phyloP scores from a whole-genome alignment of 2,329 filamentous ascomycete genomes.

The Penicillium sp. region DNA sequence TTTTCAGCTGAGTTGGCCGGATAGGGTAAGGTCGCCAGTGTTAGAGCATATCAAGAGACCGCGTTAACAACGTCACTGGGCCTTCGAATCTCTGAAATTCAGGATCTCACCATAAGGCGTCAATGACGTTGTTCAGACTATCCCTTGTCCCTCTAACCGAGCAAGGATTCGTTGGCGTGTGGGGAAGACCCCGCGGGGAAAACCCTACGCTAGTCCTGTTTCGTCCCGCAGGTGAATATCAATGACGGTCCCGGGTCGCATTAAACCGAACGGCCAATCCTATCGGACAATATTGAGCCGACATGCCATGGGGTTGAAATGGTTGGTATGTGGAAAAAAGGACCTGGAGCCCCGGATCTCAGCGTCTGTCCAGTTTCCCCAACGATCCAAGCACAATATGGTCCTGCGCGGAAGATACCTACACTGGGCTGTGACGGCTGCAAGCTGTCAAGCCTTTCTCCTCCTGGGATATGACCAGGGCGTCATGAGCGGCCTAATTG shows the following conservation, averaged over 20 bases:
- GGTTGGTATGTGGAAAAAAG: background rate
- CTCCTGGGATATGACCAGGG: constrained; percentile 28
- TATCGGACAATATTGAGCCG: constrained; percentile 9
- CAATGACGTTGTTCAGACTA: background rate
- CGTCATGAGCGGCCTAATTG: constrained; percentile 50
- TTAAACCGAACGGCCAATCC: constrained; percentile 7
- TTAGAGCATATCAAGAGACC: background rate
- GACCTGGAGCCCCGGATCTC: constrained; percentile 9
- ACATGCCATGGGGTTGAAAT: constrained; percentile 1
- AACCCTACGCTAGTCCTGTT: background rate
- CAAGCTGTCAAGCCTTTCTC: constrained; percentile 24
- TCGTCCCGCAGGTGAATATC: background rate
- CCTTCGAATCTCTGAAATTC: background rate
- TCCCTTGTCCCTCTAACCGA: background rate
- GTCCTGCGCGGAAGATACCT: constrained; percentile 17
- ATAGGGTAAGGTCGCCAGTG: background rate
- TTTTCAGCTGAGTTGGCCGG: background rate
- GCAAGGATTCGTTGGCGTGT: background rate
- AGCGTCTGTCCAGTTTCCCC: background rate
- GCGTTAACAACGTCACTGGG: no score
- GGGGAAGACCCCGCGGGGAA: constrained; percentile 7
- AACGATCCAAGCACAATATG: constrained; percentile 8
- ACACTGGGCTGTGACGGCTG: constrained; percentile 25
- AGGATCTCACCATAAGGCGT: background rate
- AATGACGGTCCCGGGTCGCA: constrained; percentile 2